Base-by-base conservation (phyloP, 1,139 yeast species). In the Hyphopichia buzzinii region DNA sequence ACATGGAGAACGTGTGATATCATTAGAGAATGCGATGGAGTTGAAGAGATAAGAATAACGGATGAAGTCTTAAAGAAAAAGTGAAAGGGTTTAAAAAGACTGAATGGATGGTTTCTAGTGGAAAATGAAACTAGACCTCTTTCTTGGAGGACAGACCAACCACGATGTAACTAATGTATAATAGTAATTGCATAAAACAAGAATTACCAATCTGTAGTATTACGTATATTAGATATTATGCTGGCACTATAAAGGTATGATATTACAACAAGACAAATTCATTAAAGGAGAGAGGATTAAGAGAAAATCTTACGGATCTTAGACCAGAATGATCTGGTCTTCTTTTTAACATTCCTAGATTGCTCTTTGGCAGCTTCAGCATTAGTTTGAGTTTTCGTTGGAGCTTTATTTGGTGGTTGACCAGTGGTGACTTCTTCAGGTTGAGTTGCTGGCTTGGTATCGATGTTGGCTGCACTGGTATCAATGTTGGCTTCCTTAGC, bases 291-390 rank as follows among this genome's bases (percentile, higher is more conserved):
- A 13, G 12, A 25, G 6, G 6, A 19, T 6, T 19, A 19, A 19
- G 23, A 19, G 23, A 19, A 19, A 10, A 19, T 19, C 50, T 67
- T 74, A 59, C 72, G 74, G 43, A 74, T 51, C 49, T 70, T 74
- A 33, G 76, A 59, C 33, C 73, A 56, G 36, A 71, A 59, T 15
- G 76, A 69, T 35, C 46, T 41, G 38, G 48, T 48, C 43, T 47
- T 45, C 37, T 43, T 47, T 35, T 39, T 42, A 21, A 30, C 42
- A 8, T 31, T 36, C 5, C 33, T n/a, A 14, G 36, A 17, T 35
- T 21, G 17, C 32, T 35, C 34, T 34, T 29, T 29, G 15, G 41
- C 33, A 17, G 38, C 27, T 17, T 38, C 37, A 10, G 46, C 35
- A 26, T 25, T 30, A 12, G 35, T 23, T 23, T 31, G 35, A n/a